phyloP scores from a whole-genome alignment of 352 stramenopile species.

The Phytopythium litorale region DNA sequence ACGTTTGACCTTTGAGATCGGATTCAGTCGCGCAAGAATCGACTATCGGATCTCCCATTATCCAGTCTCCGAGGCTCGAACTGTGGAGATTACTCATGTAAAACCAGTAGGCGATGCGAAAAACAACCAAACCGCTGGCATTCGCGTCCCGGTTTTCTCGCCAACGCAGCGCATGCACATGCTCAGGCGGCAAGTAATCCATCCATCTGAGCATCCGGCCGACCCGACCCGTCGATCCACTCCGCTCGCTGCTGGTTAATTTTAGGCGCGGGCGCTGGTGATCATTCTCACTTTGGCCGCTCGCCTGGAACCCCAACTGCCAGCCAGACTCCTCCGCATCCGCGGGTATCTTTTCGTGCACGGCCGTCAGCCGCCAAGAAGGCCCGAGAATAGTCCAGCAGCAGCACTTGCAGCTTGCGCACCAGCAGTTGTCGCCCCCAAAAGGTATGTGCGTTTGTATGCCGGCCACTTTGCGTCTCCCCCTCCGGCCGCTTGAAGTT shows the following conservation, averaged over 20 bases:
- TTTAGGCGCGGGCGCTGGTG: neutral
- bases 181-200: neutral
- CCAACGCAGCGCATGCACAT: neutral
- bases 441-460: slow-evolving; percentile 4
- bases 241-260: neutral
- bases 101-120: slow-evolving; percentile 3
- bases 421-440: neutral
- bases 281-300: neutral
- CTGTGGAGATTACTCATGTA: neutral
- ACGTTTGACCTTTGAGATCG: neutral
- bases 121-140: neutral
- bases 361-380: neutral
- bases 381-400: no score
- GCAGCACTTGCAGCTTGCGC: slow-evolving; percentile 1
- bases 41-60: no score
- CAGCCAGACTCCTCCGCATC: neutral
- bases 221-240: no score
- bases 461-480: neutral
- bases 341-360: neutral
- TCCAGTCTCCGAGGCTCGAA: neutral
- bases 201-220: no score
- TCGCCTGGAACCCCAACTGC: neutral
- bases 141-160: neutral
- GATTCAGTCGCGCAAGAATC: no score
- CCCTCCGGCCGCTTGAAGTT: slow-evolving; percentile 4